Evolutionary conservation across 2,329 filamentous ascomycete species (phyloP).

Genomic region (Talaromyces sp.): DNA sequence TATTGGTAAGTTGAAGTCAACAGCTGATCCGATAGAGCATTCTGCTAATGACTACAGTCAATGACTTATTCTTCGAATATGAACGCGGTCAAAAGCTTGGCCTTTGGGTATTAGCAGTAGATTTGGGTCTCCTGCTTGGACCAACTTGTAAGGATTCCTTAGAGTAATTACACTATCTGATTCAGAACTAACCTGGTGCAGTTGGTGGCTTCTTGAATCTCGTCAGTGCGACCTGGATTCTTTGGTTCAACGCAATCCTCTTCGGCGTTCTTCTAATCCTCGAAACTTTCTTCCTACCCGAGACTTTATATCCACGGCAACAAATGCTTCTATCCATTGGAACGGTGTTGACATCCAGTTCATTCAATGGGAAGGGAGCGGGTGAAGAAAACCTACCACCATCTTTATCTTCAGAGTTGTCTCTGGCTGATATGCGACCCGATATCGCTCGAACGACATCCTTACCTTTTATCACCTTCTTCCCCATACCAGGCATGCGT

Average conservation of each 20-base stretch:
- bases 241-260: constrained; percentile 59
- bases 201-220: constrained; percentile 58
- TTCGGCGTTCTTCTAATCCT: constrained; percentile 53
- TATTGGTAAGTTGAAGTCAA: constrained; percentile 34
- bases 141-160: constrained; percentile 45
- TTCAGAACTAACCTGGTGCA: constrained; percentile 22
- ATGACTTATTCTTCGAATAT: constrained; percentile 61
- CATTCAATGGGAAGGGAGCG: too few species aligned
- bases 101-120: constrained; percentile 60
- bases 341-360: not conserved
- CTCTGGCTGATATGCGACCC: constrained; percentile 1
- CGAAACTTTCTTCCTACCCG: constrained; percentile 56
- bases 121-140: constrained; percentile 55
- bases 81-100: constrained; percentile 59
- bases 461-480: constrained; percentile 50
- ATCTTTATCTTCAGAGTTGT: constrained; percentile 22
- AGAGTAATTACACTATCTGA: not conserved
- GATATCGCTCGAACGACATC: constrained; percentile 44
- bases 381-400: too few species aligned
- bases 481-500: constrained; percentile 53
- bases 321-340: constrained; percentile 45
- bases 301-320: constrained; percentile 60
- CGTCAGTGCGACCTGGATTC: constrained; percentile 54
- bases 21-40: not conserved
- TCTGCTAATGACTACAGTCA: constrained; percentile 35